A percentile compares a stretch with the other conserved stretches of the same genome.
phyloP scores from a whole-genome alignment of 176 grass and related monocot species.

The Saccharum officinarum region DNA sequence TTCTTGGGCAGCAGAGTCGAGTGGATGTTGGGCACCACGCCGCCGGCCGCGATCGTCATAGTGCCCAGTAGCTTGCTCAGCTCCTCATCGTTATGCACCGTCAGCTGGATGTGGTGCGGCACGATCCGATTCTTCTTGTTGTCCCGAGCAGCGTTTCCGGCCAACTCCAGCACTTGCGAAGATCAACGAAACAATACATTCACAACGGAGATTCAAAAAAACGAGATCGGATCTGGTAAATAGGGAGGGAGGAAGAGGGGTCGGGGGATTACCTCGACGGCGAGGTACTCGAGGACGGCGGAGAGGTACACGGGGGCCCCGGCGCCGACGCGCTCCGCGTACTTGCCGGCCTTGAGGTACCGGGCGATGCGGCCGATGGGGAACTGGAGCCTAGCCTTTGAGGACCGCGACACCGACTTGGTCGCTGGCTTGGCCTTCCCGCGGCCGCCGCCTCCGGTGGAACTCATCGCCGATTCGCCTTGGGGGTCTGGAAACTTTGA shows the following conservation, averaged over 20 bases:
- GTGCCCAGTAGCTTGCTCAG: constrained; percentile 48
- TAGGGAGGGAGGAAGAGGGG: not conserved
- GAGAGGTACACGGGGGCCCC: constrained; percentile 94
- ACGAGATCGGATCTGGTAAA: not conserved
- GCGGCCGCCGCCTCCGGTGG: constrained; percentile 45
- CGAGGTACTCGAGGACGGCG: constrained; percentile 90
- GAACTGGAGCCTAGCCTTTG: constrained; percentile 91
- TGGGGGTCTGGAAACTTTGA: constrained; percentile 4
- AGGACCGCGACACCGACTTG: constrained; percentile 50
- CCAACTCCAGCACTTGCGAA: constrained; percentile 49
- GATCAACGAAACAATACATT: not conserved
- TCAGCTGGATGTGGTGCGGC: constrained; percentile 59
- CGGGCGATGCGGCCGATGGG: constrained; percentile 81
- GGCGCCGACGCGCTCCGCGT: constrained; percentile 88
- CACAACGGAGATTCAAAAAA: not conserved
- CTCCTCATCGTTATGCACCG: constrained; percentile 56
- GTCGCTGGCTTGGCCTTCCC: constrained; percentile 42
- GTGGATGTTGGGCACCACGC: constrained; percentile 54
- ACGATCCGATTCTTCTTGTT: constrained; percentile 61
- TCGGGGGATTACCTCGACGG: constrained; percentile 59
- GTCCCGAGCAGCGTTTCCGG: constrained; percentile 50
- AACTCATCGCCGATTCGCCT: constrained; percentile 41
- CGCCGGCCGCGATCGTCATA: constrained; percentile 50
- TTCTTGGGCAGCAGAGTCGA: constrained; percentile 51
- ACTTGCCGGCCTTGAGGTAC: constrained; percentile 91